Evolutionary conservation across 257 asterid genomes (phyloP).

Genomic region (Scutellaria minor): DNA sequence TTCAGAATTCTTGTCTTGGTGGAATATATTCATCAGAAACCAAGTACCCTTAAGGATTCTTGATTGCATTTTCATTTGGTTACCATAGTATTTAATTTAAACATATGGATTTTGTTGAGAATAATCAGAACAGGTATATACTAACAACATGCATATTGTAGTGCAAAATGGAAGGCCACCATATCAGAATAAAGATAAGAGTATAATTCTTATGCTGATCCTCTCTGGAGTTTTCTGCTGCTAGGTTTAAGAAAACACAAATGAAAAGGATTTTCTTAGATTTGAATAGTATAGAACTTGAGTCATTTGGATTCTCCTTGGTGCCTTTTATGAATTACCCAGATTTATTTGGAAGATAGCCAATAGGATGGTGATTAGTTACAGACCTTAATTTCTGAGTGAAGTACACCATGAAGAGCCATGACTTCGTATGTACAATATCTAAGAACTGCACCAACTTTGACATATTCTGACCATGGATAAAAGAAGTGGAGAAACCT

Average conservation of each 20-base stretch:
- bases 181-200: conserved; percentile 28
- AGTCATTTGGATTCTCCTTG: too few species aligned
- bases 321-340: too few species aligned
- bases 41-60: conserved; percentile 23
- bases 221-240: conserved; percentile 8
- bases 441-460: conserved; percentile 68
- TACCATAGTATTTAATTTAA: not conserved
- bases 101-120: conserved; percentile 29
- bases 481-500: conserved; percentile 60
- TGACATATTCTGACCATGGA: conserved; percentile 78
- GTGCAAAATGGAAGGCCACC: not conserved
- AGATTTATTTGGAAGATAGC: too few species aligned
- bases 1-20: not conserved
- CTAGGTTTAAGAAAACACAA: conserved; percentile 3
- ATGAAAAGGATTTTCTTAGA: not conserved
- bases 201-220: conserved; percentile 25
- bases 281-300: not conserved
- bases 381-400: conserved; percentile 74
- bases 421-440: conserved; percentile 73
- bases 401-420: conserved; percentile 82
- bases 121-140: conserved; percentile 26
- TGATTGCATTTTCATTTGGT: not conserved
- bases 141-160: conserved; percentile 1
- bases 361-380: too few species aligned
- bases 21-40: conserved; percentile 46